These are phyloP conservation scores for Podaxis sp. DNA, from an alignment of 768 basidiomycete genomes.

Conservation along the genomic window DNA sequence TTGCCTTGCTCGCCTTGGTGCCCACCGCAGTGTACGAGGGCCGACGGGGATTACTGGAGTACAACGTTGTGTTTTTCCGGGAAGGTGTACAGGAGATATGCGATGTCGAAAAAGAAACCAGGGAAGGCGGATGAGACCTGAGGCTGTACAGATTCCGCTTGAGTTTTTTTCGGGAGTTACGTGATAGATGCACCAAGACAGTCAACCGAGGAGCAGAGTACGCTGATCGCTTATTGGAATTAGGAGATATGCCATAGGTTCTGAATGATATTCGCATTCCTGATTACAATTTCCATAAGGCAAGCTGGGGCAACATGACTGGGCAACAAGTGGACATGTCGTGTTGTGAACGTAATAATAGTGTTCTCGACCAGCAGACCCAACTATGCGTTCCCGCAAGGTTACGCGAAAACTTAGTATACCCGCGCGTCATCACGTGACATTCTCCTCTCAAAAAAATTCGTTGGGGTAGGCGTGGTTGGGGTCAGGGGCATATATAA, in stretches of 20 bases:
- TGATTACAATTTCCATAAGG: not conserved
- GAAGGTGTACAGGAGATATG: conserved; percentile 84
- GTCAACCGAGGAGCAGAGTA: not conserved
- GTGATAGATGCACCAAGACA: not conserved
- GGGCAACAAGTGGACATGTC: conserved; percentile 1
- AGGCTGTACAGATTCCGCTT: not conserved
- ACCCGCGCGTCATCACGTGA: conserved; percentile 35
- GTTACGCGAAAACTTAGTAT: not conserved
- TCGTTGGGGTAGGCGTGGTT: conserved; percentile 42
- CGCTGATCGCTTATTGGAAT: not conserved
- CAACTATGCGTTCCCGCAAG: conserved; percentile 1
- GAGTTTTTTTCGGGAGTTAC: not conserved
- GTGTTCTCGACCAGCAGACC: too few species aligned
- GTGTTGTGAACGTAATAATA: not conserved
- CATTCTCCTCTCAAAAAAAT: conserved; percentile 31
- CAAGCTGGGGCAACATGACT: not conserved
- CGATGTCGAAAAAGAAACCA: conserved; percentile 64
- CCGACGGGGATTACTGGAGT: conserved; percentile 76
- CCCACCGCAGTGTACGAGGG: conserved; percentile 73
- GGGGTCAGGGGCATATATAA: conserved; percentile 45
- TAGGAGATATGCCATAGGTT: not conserved
- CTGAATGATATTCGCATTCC: not conserved
- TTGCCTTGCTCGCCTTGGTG: conserved; percentile 70
- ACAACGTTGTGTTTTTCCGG: conserved; percentile 84
- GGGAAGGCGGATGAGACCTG: conserved; percentile 32